Evolutionary conservation across 257 asterid genomes (phyloP), one percentile per base, ranked within the genome.

Genomic region (Mitragyna speciosa): DNA sequence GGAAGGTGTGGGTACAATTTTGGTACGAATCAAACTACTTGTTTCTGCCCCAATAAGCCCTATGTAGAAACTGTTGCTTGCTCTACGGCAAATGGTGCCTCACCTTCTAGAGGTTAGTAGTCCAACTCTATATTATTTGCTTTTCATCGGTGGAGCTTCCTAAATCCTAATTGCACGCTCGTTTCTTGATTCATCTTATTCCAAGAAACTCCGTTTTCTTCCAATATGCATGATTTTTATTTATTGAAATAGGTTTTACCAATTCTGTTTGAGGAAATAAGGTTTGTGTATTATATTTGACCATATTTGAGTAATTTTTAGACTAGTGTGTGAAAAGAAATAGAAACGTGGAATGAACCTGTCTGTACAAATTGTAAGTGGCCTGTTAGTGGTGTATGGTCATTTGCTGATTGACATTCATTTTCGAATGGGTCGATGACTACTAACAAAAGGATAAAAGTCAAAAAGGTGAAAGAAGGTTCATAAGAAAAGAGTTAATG

Each of bases 1-100:
- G 97, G 97, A 5, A 86, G 86, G 63, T 91, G 96, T 68, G 97
- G 93, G 43, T 90, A 36, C 48, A 76, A 85, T 82, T 58, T 56
- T 31, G 79, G 16, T 31, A 67, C 77, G 0, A 86, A 86, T 63
- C 79, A 30, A 73, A 87, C 92, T 19, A 67, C 75, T 71, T 93
- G 97, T 77, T 87, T 84, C 76, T 93, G 96, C 83, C 89, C 91
- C n/a, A 64, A 52, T 77, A 84, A 84, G 43, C 92, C 95, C 0
- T 87, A 75, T 76, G 28, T 72, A 74, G 45, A 49, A 45, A 65
- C 85, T 1, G 19, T 76, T 51, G 84, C 88, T 65, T 92, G 97
- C 83, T 26, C 72, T 2, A 59, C 52, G 56, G 39, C 73, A 43
- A 69, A 63, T 70, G 84, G 73, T 41, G 73, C 71, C 75, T 78